Evolutionary conservation across 2,329 filamentous ascomycete species (phyloP).

Genomic region (Macrophomina phaseolina): DNA sequence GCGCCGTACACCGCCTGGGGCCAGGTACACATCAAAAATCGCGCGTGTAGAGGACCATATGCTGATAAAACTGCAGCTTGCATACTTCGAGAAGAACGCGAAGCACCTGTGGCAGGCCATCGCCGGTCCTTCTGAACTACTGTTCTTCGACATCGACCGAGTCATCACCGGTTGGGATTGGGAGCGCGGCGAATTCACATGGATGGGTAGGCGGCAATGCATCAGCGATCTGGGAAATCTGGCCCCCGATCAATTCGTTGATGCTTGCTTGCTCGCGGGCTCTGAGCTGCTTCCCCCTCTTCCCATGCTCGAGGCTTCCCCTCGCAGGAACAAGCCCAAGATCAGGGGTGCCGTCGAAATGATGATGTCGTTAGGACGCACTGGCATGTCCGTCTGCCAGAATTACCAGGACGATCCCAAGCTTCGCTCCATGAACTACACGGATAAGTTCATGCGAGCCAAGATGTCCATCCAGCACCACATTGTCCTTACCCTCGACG

Average conservation of each 20-base stretch:
- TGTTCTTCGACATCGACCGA: slow-evolving; percentile 84
- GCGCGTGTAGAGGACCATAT: slow-evolving; percentile 30
- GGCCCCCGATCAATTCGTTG: slow-evolving; percentile 77
- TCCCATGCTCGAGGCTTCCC: slow-evolving; percentile 72
- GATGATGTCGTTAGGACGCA: slow-evolving; percentile 69
- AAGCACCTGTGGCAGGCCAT: slow-evolving; percentile 74
- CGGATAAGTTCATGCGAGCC: slow-evolving; percentile 85
- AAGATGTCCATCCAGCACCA: slow-evolving; percentile 87
- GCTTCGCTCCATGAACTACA: slow-evolving; percentile 73
- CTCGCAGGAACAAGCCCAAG: slow-evolving; percentile 60
- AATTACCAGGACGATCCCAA: slow-evolving; percentile 81
- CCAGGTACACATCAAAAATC: slow-evolving; percentile 66
- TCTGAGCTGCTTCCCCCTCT: slow-evolving; percentile 80
- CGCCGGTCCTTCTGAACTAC: slow-evolving; percentile 82
- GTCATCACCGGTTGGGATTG: slow-evolving; percentile 73
- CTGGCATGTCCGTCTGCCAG: slow-evolving; percentile 74
- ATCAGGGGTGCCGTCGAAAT: slow-evolving; percentile 80
- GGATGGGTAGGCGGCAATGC: slow-evolving; percentile 69
- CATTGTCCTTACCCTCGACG: slow-evolving; percentile 77
- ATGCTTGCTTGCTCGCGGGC: slow-evolving; percentile 82
- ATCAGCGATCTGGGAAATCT: slow-evolving; percentile 69
- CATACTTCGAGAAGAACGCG: slow-evolving; percentile 75
- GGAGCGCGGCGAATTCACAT: slow-evolving; percentile 68
- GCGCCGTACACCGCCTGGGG: slow-evolving; percentile 87
- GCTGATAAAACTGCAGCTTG: slow-evolving; percentile 62